phyloP scores from a whole-genome alignment of 164 flowering plant genomes.

The Vitis amurensis region DNA sequence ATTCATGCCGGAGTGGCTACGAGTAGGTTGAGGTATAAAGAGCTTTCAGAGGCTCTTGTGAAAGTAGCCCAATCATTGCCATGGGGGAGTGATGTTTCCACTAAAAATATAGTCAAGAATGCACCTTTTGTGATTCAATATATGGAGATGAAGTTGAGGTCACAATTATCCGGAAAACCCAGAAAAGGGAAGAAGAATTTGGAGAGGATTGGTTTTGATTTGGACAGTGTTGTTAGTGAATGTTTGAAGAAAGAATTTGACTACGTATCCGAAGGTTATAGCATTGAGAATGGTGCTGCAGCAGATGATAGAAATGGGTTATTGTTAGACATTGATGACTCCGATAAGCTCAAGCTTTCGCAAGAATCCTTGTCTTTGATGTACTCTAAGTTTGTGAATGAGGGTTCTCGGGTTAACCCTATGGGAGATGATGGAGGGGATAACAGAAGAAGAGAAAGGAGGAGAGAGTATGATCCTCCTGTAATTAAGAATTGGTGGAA shows the following conservation, averaged over 20 bases:
- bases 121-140: constrained; percentile 62
- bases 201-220: constrained; percentile 25
- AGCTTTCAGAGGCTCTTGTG: constrained; percentile 65
- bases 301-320: constrained; percentile 10
- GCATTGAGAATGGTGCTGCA: constrained; percentile 24
- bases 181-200: constrained; percentile 17
- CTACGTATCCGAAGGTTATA: constrained; percentile 22
- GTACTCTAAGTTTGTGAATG: constrained; percentile 38
- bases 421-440: constrained; percentile 14
- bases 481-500: constrained; percentile 54
- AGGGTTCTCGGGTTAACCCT: constrained; percentile 15
- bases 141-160: constrained; percentile 73
- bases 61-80: constrained; percentile 70
- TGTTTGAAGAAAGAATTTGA: constrained; percentile 40
- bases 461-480: constrained; percentile 16
- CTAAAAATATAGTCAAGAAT: constrained; percentile 62
- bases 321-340: not conserved
- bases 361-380: constrained; percentile 44
- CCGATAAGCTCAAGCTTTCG: constrained; percentile 45
- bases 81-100: constrained; percentile 80
- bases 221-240: constrained; percentile 41
- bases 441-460: constrained; percentile 17
- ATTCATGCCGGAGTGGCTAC: constrained; percentile 45
- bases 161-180: constrained; percentile 9
- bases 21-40: constrained; percentile 56